Conservation (phyloP, 495 filamentous ascomycete genomes). For the Amphirosellinia nigrospora region DNA sequence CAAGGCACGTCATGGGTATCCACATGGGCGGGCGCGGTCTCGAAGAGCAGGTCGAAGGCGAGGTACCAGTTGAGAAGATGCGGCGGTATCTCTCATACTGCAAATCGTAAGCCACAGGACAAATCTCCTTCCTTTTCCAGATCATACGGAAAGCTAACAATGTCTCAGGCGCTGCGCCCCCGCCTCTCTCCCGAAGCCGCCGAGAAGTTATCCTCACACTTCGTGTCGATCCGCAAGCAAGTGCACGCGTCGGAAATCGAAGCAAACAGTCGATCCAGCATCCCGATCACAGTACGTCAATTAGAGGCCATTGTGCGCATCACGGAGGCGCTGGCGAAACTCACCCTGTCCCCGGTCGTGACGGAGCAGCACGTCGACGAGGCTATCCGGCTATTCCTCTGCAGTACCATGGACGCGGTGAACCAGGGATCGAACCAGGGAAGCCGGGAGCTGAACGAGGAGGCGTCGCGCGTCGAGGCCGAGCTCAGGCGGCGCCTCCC, state of each 20-base stretch:
- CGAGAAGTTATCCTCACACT: constrained; percentile 96
- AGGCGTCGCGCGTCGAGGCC: constrained; percentile 85
- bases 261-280: constrained; percentile 84
- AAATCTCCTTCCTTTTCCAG: no score
- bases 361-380: constrained; percentile 95
- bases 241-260: constrained; percentile 89
- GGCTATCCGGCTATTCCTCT: constrained; percentile 96
- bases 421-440: constrained; percentile 83
- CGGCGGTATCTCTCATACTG: constrained; percentile 98
- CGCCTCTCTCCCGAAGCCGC: constrained; percentile 90
- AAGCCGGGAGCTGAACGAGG: constrained; percentile 87
- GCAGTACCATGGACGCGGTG: constrained; percentile 97
- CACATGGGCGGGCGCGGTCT: constrained; percentile 90
- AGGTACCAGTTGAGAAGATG: constrained; percentile 95
- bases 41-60: constrained; percentile 82
- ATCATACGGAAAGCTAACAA: constrained; percentile 49
- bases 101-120: constrained; percentile 75
- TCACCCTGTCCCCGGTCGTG: constrained; percentile 82
- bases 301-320: constrained; percentile 97
- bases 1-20: constrained; percentile 95
- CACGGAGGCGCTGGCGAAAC: constrained; percentile 92
- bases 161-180: constrained; percentile 77
- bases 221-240: constrained; percentile 93
- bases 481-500: constrained; percentile 88
- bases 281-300: constrained; percentile 97